Conservation (phyloP, 2,329 filamentous ascomycete genomes). For the Nigrospora sphaerica region DNA sequence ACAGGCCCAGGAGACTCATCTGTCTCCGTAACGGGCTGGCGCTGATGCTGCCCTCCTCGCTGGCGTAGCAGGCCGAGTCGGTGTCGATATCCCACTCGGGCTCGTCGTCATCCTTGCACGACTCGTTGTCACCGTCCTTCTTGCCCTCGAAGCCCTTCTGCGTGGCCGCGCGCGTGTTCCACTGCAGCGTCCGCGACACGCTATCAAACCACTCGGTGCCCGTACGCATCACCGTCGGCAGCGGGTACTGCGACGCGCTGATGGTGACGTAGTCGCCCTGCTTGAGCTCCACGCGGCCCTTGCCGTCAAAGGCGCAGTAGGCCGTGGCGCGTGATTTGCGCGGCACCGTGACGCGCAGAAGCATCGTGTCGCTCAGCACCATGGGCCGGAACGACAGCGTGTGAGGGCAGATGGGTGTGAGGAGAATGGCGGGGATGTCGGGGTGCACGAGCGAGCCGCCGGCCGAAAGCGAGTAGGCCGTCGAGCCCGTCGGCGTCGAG, state of each 20-base stretch:
- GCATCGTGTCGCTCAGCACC: conserved; percentile 92
- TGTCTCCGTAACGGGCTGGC: conserved; percentile 64
- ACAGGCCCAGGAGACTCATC: conserved; percentile 66
- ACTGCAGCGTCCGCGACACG: conserved; percentile 82
- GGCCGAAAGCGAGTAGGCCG: conserved; percentile 91
- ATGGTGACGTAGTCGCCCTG: conserved; percentile 96
- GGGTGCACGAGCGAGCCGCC: conserved; percentile 94
- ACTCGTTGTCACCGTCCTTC: conserved; percentile 35
- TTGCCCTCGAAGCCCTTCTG: conserved; percentile 78
- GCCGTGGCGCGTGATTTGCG: conserved; percentile 81
- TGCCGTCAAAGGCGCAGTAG: conserved; percentile 96
- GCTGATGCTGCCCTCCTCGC: conserved; percentile 63
- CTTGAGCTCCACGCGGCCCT: conserved; percentile 85
- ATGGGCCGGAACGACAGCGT: conserved; percentile 95
- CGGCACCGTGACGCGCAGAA: conserved; percentile 82
- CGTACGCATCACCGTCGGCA: conserved; percentile 88
- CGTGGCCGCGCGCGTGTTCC: conserved; percentile 88
- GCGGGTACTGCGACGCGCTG: conserved; percentile 91
- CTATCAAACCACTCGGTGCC: conserved; percentile 95
- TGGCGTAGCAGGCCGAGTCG: conserved; percentile 64
- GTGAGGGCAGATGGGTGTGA: conserved; percentile 96
- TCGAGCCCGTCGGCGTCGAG: conserved; percentile 89
- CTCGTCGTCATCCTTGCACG: conserved; percentile 43
- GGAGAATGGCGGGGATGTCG: conserved; percentile 90
- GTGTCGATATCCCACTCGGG: conserved; percentile 93